Base-by-base conservation (phyloP, 305 asterid genomes). In the Ilex paraguariensis region DNA sequence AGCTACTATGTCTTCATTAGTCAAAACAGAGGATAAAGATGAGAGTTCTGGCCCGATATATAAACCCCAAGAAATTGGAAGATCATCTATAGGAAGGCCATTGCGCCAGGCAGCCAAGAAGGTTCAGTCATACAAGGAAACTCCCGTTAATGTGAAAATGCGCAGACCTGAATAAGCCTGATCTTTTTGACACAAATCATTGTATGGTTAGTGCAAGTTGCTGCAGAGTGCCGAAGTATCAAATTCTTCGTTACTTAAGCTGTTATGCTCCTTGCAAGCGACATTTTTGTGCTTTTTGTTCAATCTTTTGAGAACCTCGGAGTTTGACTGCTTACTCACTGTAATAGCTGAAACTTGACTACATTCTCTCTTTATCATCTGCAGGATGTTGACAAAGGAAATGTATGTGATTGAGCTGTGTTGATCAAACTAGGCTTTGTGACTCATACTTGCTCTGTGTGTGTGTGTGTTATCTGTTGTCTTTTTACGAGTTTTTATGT, bases 51-150 rank as follows among this genome's bases (percentile, higher is more conserved):
- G 60, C 7, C 31, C 17, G 49, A 45, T 42, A 16, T 16, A 15
- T 13, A 75, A 67, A 56, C 51, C 85, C 56, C 76, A 65, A 65
- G 66, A 60, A 64, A 46, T 40, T 6, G 68, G 72, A 73, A 77
- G 77, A 68, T 42, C 76, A 16, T 79, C 87, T 60, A 62, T 79
- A 6, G 51, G 70, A 56, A 75, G 96, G 79, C 95, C 91, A 30
- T 75, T 73, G 7, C 85, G 95, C 15, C 72, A 60, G 56, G 93
- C 96, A 52, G 83, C 88, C 54, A 79, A 48, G 73, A 88, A 83
- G 71, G 84, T 88, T 57, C 83, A 76, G 65, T 82, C 93, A 9
- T 86, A 88, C 79, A 88, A 75, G 80, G 93, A 88, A 82, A 53
- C 76, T 33, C 79, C 88, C 4, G 0, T 81, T 13, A 81, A 77